These are phyloP conservation scores for Panicum virgatum DNA, from an alignment of 202 grass and related monocot species.

Conservation along the genomic window DNA sequence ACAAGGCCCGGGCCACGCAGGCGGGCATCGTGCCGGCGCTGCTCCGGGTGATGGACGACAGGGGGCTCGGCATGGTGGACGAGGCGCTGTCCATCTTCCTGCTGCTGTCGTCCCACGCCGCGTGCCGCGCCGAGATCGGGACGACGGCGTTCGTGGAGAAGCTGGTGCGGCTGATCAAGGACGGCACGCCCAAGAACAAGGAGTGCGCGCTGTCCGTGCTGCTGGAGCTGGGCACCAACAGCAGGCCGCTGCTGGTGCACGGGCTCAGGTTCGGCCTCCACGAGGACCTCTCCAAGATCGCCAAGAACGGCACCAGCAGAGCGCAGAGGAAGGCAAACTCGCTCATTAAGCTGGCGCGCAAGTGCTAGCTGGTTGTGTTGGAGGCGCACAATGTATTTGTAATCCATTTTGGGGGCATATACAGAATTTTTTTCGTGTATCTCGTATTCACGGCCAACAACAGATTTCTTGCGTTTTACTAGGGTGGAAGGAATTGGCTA, in stretches of 20 bases:
- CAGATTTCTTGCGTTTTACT: background rate
- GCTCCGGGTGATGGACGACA: constrained; percentile 53
- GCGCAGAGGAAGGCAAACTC: constrained; percentile 76
- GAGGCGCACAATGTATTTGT: constrained; percentile 27
- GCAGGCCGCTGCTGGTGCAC: constrained; percentile 46
- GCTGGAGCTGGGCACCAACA: constrained; percentile 59
- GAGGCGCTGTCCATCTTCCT: constrained; percentile 82
- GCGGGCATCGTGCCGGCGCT: constrained; percentile 50
- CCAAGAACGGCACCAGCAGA: constrained; percentile 57
- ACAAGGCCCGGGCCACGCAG: constrained; percentile 63
- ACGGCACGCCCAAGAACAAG: constrained; percentile 75
- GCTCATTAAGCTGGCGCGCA: constrained; percentile 57
- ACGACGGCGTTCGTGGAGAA: constrained; percentile 54
- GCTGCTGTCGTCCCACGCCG: constrained; percentile 58
- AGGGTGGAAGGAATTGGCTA: background rate
- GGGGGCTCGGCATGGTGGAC: constrained; percentile 64
- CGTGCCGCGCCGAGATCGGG: constrained; percentile 48
- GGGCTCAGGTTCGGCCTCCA: constrained; percentile 54
- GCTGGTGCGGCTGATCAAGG: constrained; percentile 58
- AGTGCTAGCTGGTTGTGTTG: constrained; percentile 20
- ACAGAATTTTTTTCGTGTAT: background rate
- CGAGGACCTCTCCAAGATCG: constrained; percentile 50
- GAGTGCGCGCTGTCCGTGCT: constrained; percentile 74
- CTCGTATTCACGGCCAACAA: background rate
- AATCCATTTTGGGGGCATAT: background rate